phyloP scores from a whole-genome alignment of 2,329 filamentous ascomycete species.

The Rhynchosporium graminicola region DNA sequence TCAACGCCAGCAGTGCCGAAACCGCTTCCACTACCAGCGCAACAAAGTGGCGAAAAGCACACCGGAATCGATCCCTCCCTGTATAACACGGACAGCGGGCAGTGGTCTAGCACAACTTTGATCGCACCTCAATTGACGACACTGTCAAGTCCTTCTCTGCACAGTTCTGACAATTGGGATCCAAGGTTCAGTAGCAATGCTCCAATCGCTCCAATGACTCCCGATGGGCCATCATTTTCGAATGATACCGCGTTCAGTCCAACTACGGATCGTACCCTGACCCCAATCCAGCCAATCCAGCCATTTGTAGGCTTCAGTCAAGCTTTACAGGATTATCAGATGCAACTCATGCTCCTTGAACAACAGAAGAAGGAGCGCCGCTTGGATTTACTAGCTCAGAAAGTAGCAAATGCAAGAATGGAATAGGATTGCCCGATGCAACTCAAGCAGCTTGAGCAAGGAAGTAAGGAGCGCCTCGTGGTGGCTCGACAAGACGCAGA shows the following conservation, averaged over 20 bases:
- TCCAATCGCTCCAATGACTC: too few relatives aligned
- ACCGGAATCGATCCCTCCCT: not conserved
- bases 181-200: too few relatives aligned
- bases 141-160: too few relatives aligned
- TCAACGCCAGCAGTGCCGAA: not conserved
- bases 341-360: slow-evolving; percentile 12
- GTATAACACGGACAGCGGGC: too few relatives aligned
- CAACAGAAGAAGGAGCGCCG: slow-evolving; percentile 5
- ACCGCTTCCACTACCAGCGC: not conserved
- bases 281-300: not conserved
- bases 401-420: not conserved
- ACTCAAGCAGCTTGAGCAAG: too few relatives aligned
- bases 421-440: too few relatives aligned
- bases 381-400: not conserved
- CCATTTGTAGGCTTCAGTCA: not conserved
- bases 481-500: too few relatives aligned
- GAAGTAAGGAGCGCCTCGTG: too few relatives aligned
- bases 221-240: not conserved
- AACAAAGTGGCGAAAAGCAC: not conserved
- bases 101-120: too few relatives aligned
- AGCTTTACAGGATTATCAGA: slow-evolving; percentile 4
- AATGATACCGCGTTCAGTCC: not conserved
- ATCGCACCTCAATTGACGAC: not conserved
- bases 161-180: too few relatives aligned
- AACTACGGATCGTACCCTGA: not conserved